These are phyloP conservation scores for Linanthus parryae DNA, from an alignment of 148 eudicot species.

Conservation along the genomic window DNA sequence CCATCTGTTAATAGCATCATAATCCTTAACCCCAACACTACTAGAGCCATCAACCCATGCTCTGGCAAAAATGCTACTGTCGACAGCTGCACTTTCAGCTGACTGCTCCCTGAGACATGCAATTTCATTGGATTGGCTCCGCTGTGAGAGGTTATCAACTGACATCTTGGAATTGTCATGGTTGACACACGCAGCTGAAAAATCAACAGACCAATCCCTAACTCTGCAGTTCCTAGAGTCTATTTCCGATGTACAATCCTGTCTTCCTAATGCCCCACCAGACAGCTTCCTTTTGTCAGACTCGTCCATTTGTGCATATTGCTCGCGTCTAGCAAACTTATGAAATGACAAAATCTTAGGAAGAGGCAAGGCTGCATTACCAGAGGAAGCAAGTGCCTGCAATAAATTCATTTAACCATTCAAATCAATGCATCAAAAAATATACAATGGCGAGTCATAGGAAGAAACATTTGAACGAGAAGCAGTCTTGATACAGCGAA, in stretches of 20 bases:
- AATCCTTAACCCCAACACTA: slow-evolving; percentile 72
- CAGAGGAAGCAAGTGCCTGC: slow-evolving; percentile 90
- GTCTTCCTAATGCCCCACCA: slow-evolving; percentile 64
- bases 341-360: slow-evolving; percentile 96
- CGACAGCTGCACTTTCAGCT: slow-evolving; percentile 78
- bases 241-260: slow-evolving; percentile 82
- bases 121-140: slow-evolving; percentile 77
- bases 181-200: slow-evolving; percentile 76
- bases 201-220: slow-evolving; percentile 95
- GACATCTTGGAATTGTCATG: slow-evolving; percentile 63
- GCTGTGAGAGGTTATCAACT: slow-evolving; percentile 66
- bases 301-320: slow-evolving; percentile 66
- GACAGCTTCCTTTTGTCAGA: slow-evolving; percentile 56
- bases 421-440: slow-evolving; percentile 3
- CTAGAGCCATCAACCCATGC: slow-evolving; percentile 98
- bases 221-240: slow-evolving; percentile 98
- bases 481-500: too few species aligned
- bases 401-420: slow-evolving; percentile 2
- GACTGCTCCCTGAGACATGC: slow-evolving; percentile 70
- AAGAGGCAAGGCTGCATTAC: slow-evolving; percentile 48
- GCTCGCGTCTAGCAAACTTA: slow-evolving; percentile 92
- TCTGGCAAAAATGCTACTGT: slow-evolving; percentile 70
- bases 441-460: neutral
- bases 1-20: slow-evolving; percentile 95
- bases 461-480: too few species aligned